A percentile compares a stretch with the other conserved stretches of the same genome.
These are phyloP conservation scores for Backusella macrospora DNA, from an alignment of 192 early-diverging fungal genomes.

Conservation along the genomic window DNA sequence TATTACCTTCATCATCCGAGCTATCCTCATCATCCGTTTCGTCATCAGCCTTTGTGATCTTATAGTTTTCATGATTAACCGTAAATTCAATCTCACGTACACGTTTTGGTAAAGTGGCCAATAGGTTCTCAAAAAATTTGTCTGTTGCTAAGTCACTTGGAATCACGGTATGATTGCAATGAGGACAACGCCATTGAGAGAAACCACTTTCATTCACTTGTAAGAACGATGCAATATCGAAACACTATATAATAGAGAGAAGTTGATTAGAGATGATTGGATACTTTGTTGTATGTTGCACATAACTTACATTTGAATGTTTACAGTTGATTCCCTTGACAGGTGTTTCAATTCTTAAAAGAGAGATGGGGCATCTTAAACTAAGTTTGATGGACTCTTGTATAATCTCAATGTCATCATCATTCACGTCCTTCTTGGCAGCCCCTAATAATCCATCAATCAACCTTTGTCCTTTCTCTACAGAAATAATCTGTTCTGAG, in stretches of 20 bases:
- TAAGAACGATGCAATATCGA: conserved; percentile 24
- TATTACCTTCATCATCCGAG: neutral
- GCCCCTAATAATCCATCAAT: neutral
- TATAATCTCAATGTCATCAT: conserved; percentile 24
- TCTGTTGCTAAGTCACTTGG: conserved; percentile 20
- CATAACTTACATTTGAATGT: conserved; percentile 29
- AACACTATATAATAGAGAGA: conserved; percentile 23
- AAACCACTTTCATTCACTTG: conserved; percentile 1
- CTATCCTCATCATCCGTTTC: conserved; percentile 1
- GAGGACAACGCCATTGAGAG: conserved; percentile 31
- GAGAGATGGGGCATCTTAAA: conserved; percentile 28
- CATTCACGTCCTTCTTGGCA: neutral
- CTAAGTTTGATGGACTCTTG: conserved; percentile 20
- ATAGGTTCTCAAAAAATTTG: conserved; percentile 16
- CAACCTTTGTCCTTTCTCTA: neutral
- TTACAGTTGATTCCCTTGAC: conserved; percentile 26
- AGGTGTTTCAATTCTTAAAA: conserved; percentile 17
- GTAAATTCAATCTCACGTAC: conserved; percentile 26
- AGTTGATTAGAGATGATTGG: neutral
- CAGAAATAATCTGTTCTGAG: neutral
- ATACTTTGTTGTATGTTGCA: neutral
- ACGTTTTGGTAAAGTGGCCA: conserved; percentile 9
- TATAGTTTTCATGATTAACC: neutral
- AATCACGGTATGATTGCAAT: conserved; percentile 19
- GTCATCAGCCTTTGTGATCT: neutral